Conservation (phyloP, 2,329 filamentous ascomycete species). For the Penicillium sp. region DNA sequence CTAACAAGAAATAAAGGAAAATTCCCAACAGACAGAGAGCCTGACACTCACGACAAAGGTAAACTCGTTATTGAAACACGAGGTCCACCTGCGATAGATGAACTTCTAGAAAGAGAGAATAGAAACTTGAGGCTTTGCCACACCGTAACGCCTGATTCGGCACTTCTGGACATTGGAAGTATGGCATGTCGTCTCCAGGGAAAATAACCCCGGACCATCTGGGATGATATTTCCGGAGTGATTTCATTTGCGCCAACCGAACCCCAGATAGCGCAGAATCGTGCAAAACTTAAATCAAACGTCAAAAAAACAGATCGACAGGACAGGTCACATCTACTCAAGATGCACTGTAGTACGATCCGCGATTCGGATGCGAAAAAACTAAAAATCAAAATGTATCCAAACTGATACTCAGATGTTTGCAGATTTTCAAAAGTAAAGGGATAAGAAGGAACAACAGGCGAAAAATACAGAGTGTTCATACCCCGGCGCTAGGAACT, state of each 20-base stretch:
- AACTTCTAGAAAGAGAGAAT: neutral
- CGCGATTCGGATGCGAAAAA: neutral
- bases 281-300: conserved; percentile 12
- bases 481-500: neutral
- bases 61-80: neutral
- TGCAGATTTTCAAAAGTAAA: neutral
- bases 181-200: conserved; percentile 5
- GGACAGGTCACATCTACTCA: neutral
- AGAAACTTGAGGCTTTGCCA: neutral
- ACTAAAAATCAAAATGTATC: neutral
- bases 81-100: neutral
- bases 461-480: neutral
- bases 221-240: neutral
- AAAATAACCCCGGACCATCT: conserved; percentile 17
- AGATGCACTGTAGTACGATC: neutral
- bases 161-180: neutral
- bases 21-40: neutral
- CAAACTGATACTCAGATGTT: neutral
- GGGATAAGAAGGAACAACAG: neutral
- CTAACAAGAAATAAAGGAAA: neutral
- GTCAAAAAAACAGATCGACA: neutral
- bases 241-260: conserved; percentile 13
- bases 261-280: conserved; percentile 1
- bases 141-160: neutral
- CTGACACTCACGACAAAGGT: neutral